Evolutionary conservation across 202 grass and related monocot genomes (phyloP).

Genomic region (Schoenoplectus tabernaemontani): DNA sequence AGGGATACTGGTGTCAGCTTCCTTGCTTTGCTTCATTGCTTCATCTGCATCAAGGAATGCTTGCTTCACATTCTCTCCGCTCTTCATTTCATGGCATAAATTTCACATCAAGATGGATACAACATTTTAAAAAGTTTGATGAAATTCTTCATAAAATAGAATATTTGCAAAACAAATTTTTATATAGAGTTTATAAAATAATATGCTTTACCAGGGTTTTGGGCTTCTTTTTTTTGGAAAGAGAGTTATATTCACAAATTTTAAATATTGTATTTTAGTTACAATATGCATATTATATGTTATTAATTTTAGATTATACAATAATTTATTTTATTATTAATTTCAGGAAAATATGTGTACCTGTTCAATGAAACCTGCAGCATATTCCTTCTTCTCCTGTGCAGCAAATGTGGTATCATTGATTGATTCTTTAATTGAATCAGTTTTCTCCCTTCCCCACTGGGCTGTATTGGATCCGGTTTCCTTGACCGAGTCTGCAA

Average conservation of each 20-base stretch:
- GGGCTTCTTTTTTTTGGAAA: too few relatives aligned
- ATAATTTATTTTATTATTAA: too few relatives aligned
- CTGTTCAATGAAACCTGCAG: slow-evolving; percentile 8
- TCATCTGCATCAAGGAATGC: slow-evolving; percentile 3
- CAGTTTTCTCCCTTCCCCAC: slow-evolving; percentile 9
- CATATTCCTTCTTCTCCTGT: slow-evolving; percentile 5
- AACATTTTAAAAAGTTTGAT: background rate
- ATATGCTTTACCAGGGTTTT: too few relatives aligned
- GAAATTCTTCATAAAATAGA: background rate
- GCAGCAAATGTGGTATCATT: background rate
- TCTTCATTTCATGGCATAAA: background rate
- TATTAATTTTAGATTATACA: too few relatives aligned
- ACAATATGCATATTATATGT: too few relatives aligned
- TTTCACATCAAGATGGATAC: background rate
- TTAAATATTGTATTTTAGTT: too few relatives aligned
- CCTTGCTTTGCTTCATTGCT: slow-evolving; percentile 16
- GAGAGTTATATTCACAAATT: too few relatives aligned
- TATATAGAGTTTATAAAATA: too few relatives aligned
- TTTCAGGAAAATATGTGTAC: background rate
- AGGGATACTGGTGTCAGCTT: background rate
- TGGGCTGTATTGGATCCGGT: background rate
- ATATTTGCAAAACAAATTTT: too few relatives aligned
- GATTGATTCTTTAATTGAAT: background rate
- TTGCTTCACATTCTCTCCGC: slow-evolving; percentile 1
- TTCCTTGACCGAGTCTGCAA: background rate